These are phyloP conservation scores for Borovskyia barvae DNA, from an alignment of 208 protist genomes.

Conservation along the genomic window DNA sequence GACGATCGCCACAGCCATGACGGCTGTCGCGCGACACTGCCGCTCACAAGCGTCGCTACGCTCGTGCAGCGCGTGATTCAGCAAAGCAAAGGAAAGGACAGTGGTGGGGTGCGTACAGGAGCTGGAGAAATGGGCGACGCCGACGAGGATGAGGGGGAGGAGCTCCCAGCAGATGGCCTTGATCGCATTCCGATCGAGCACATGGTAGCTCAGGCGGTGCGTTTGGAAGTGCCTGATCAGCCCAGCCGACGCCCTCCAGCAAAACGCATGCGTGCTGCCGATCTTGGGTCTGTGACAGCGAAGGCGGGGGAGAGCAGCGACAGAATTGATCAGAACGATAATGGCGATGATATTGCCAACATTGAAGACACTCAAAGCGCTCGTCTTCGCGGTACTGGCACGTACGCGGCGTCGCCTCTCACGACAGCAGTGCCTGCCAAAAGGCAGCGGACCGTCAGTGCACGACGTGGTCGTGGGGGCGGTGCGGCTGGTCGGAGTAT, in stretches of 20 bases:
- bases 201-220: conserved; percentile 31
- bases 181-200: conserved; percentile 32
- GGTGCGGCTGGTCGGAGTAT: not conserved
- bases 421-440: no score
- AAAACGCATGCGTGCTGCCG: not conserved
- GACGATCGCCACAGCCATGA: not conserved
- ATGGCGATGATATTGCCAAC: no score
- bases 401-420: no score
- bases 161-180: conserved; percentile 60
- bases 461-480: not conserved
- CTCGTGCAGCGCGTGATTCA: conserved; percentile 18
- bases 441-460: conserved; percentile 12
- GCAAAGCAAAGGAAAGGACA: not conserved
- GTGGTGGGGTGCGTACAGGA: not conserved
- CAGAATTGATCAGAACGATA: no score
- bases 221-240: not conserved
- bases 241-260: not conserved
- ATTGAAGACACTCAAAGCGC: conserved; percentile 4
- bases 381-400: no score
- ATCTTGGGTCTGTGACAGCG: not conserved
- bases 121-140: not conserved
- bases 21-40: not conserved
- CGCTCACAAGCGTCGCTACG: conserved; percentile 1
- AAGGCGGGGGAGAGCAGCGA: no score
- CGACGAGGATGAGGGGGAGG: conserved; percentile 37